Base-by-base conservation (phyloP, 2,329 filamentous ascomycete genomes). In the Ilyonectria robusta region DNA sequence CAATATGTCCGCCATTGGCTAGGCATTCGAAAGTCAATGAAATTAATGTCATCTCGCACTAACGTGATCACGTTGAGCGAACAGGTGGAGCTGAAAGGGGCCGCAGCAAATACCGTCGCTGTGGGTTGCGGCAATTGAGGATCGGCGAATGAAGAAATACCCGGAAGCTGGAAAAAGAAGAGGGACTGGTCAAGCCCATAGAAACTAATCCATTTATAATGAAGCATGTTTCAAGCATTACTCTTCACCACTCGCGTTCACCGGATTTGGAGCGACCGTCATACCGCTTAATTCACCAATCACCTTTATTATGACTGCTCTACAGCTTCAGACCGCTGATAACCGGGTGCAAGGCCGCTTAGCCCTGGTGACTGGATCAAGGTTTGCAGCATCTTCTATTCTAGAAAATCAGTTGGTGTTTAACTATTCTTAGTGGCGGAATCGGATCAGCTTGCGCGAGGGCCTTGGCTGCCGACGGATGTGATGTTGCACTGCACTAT, bases 401-500 rank as follows among this genome's bases (percentile, higher is more conserved):
- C 10, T 21, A 3, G 8, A 37, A 15, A 37, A 42, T 44, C 35
- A n/a, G 15, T 44, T 13, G 40, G 19, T 7, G 29, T n/a, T 23
- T 51, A 10, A 63, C 31, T 4, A 7, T 10, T 15, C 6, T 23
- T 59, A 81, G 79, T 42, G 79, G 79, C 46, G 79, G 79, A 4
- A 81, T 81, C 23, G 79, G 79, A 6, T 78, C 78, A 8, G 70
- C 72, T 3, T 76, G 74, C 51, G 79, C 79, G n/a, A 74, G 69
- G 55, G 72, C 72, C 2, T 69, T 81, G 55, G 79, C 79, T 13
- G 75, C 78, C 5, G 74, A 81, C 31, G 79, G 79, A 3, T 81
- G 79, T 33, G 78, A 81, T 66, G 68, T 81, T 15, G 77, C 72
- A 23, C 62, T 81, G n/a, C 79, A 81, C 63, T 81, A 76, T 59